Evolutionary conservation across 225 moss, liverwort and hornwort genomes (phyloP).

Genomic region (Physcomitrium patens): DNA sequence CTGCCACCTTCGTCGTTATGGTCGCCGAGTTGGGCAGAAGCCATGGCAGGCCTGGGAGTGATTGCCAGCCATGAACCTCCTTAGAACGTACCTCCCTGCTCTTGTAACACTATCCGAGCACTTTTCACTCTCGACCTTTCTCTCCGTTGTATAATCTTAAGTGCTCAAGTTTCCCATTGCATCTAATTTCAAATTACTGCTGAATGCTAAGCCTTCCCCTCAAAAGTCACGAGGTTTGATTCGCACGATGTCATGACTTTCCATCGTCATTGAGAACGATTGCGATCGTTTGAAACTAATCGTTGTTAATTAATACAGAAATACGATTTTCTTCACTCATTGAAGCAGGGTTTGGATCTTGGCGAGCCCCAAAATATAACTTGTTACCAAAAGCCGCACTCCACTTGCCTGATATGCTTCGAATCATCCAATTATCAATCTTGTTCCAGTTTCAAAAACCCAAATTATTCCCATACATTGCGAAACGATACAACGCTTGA

Average conservation of each 20-base stretch:
- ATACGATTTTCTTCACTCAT: conserved; percentile 15
- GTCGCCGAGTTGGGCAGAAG: conserved; percentile 33
- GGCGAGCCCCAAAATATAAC: background rate
- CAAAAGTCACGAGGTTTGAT: background rate
- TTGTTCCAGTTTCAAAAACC: background rate
- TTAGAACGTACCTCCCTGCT: conserved; percentile 15
- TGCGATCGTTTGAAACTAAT: conserved; percentile 4
- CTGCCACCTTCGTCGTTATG: conserved; percentile 24
- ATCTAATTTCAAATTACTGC: background rate
- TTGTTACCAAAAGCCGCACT: background rate
- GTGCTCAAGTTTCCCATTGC: background rate
- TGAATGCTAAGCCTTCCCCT: conserved; percentile 4
- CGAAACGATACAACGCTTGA: background rate
- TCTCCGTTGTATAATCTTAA: too few relatives aligned
- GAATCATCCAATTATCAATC: background rate
- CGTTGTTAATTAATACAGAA: conserved; percentile 16
- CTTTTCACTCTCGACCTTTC: background rate
- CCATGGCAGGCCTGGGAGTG: conserved; percentile 47
- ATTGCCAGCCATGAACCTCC: conserved; percentile 32
- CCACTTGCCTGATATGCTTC: background rate
- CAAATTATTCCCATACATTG: background rate
- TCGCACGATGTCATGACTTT: conserved; percentile 17
- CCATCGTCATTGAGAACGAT: conserved; percentile 15
- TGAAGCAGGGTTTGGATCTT: background rate
- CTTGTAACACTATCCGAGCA: conserved; percentile 27